Evolutionary conservation across 2,329 filamentous ascomycete species (phyloP), one percentile per base, ranked within the genome.

Genomic region (Trichophyton benhamiae): DNA sequence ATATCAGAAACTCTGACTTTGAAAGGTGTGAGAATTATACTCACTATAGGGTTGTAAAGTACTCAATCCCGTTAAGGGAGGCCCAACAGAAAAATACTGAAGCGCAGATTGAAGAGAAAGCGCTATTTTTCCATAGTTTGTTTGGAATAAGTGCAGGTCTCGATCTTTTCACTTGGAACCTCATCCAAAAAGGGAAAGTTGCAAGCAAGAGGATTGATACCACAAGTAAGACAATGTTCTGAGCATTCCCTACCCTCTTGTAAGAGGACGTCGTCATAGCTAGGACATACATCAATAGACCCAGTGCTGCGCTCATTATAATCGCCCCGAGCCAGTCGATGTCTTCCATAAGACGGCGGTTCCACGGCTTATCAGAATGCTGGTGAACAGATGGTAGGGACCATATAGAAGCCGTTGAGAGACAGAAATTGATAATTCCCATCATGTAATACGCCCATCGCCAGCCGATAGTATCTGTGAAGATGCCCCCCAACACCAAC

Each of bases 101-200:
- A 1, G 78, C 65, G 66, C 84, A 86, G 15, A 83, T 78, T 33
- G 72, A 77, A 0, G 80, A 78, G 66, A 86, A 87, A 1, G 79
- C 70, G 0, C 70, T 68, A 57, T 83, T 84, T 15, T 71, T 75
- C 84, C 84, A 87, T 0, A 86, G 71, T 0, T 77, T 78, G 67
- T 86, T 86, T 0, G 84, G 83, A 20, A 87, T 85, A 5, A 87
- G 68, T 0, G 82, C 82, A 7, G 82, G 78, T 2, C 73, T 74
- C 11, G 74, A 72, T 0, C 68, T 67, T 6, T 71, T 72, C 55
- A 79, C 78, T 57, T 80, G 80, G 2, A 73, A 72, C 11, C 75
- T 74, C 53, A 83, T 77, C 83, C 83, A 86, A 8, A 72, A 67
- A 44, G 80, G 70, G 66, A 86, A 86, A 58, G 63, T 27, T 0